Percentiles rank a stretch among this genome's conserved stretches.
Evolutionary conservation across 208 protist genomes (phyloP).

Genomic region (Wallacemonas sp.): DNA sequence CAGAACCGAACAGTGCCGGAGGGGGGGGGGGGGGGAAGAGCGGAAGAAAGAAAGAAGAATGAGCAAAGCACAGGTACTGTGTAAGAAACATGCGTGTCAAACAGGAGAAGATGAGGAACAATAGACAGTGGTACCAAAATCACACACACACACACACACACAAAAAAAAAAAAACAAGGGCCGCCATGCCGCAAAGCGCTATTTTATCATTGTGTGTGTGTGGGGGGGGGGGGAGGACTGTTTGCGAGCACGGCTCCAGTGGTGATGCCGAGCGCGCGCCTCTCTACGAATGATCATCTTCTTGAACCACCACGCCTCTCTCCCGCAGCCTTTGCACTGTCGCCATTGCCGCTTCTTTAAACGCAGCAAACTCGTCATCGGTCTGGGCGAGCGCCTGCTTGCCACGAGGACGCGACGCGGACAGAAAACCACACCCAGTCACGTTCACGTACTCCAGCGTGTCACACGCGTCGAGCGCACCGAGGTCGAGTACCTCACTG

Average conservation of each 20-base stretch:
- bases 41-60: too few species aligned
- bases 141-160: background rate
- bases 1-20: too few species aligned
- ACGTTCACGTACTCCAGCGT: conserved; percentile 6
- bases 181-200: background rate
- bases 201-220: background rate
- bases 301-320: background rate
- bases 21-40: too few species aligned
- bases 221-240: background rate
- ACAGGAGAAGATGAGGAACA: too few species aligned
- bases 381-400: background rate
- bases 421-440: background rate
- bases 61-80: too few species aligned
- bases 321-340: background rate
- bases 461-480: background rate
- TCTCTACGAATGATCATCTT: background rate
- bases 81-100: too few species aligned
- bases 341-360: background rate
- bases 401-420: background rate
- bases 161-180: background rate
- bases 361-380: background rate
- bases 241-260: too few species aligned
- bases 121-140: too few species aligned
- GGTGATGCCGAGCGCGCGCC: too few species aligned
- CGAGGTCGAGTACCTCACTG: conserved; percentile 1